A percentile compares a stretch with the other conserved stretches of the same genome.
Conservation (phyloP, 2,329 filamentous ascomycete species). For the Alternaria triticimaculans region DNA sequence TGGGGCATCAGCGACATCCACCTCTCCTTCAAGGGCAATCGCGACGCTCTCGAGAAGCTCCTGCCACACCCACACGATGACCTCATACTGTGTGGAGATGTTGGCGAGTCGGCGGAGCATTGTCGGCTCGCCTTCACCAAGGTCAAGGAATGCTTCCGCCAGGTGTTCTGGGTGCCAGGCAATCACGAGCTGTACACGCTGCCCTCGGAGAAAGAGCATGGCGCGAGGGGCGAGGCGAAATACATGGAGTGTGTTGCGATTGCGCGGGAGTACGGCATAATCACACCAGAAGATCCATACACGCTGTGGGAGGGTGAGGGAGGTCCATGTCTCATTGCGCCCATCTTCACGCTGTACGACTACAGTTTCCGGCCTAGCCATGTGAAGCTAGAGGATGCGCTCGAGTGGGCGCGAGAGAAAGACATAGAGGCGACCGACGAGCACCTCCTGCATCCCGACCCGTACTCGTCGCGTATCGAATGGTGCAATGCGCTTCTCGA, state of each 20-base stretch:
- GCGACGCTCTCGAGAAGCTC: conserved; percentile 53
- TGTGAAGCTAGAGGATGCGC: conserved; percentile 56
- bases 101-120: conserved; percentile 46
- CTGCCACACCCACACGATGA: conserved; percentile 51
- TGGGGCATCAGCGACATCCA: conserved; percentile 57
- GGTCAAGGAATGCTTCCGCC: conserved; percentile 52
- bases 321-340: conserved; percentile 58
- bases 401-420: conserved; percentile 55
- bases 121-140: conserved; percentile 45
- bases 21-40: conserved; percentile 55
- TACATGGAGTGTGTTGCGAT: conserved; percentile 63
- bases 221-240: conserved; percentile 58
- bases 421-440: conserved; percentile 57
- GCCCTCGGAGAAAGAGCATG: conserved; percentile 46
- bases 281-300: conserved; percentile 64
- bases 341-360: conserved; percentile 66
- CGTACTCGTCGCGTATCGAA: conserved; percentile 52
- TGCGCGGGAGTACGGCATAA: conserved; percentile 59
- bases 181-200: conserved; percentile 66
- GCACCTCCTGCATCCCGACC: conserved; percentile 54
- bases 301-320: conserved; percentile 61
- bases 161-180: conserved; percentile 64
- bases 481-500: conserved; percentile 54
- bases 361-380: conserved; percentile 63
- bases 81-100: conserved; percentile 55